Evolutionary conservation across 441 rosid genomes (phyloP), one percentile per base, ranked within the genome.

Genomic region (Adansonia madagascariensis): DNA sequence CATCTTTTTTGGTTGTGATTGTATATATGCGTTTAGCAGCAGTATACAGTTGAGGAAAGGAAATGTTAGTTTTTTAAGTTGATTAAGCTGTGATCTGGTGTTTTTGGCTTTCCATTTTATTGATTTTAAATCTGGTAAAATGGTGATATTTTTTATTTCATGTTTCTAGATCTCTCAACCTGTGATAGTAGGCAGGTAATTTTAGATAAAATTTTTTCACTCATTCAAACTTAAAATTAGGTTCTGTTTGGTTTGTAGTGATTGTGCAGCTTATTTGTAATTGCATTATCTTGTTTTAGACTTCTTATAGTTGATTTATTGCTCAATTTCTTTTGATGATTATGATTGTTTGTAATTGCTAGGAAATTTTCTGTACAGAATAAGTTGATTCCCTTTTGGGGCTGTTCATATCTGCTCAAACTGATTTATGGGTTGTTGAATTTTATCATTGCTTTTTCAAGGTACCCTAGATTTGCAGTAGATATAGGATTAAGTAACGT

Each of bases 71-170:
- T 61, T 79, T 18, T 14, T 75, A 18, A 9, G 61, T 79, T 68
- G n/a, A 68, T 31, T 75, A 22, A 15, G 75, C 63, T 55, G 56
- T 68, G 75, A 59, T 67, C 57, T 79, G 60, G 65, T 50, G 49
- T n/a, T 47, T 64, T 41, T 74, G 3, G 47, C 31, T 59, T 18
- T 15, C 18, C 15, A n/a, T 49, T 74, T 18, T 59, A 4, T 66
- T 43, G 73, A 18, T 15, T 56, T 27, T 15, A 17, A 53, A 31
- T 65, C 55, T 43, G 50, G 18, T 60, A 27, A 31, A 59, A 7
- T 3, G 31, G 4, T 60, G 39, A 27, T 77, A 20, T 11, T 49
- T 49, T 12, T 47, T 35, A 3, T 67, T 50, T 11, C 18, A 27
- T 62, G 64, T 47, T 74, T 56, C 17, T 61, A 27, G 70, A 72